Conservation (phyloP, 1,284 basidiomycete species). For the Heterobasidion annosum region DNA sequence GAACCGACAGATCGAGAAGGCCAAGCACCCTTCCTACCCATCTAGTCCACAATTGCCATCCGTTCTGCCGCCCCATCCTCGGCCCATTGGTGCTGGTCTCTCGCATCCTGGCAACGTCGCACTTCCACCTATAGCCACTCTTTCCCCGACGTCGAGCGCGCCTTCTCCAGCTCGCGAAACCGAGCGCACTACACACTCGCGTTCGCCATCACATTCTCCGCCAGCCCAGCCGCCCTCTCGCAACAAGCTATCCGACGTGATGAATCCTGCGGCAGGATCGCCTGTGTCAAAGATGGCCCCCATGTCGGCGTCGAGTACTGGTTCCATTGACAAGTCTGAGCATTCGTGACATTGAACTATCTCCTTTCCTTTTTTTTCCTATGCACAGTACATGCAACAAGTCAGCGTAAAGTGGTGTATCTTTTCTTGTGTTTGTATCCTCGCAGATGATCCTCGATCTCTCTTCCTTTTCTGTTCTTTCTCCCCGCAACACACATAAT, state of each 20-base stretch:
- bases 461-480: not conserved
- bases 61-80: constrained; percentile 59
- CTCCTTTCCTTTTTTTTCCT: not conserved
- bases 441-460: not conserved
- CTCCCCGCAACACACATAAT: not conserved
- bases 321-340: not conserved
- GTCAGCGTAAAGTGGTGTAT: not conserved
- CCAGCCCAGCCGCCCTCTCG: constrained; percentile 33
- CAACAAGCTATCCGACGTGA: constrained; percentile 42
- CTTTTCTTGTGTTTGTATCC: not conserved
- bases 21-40: constrained; percentile 35
- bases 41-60: constrained; percentile 43
- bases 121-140: constrained; percentile 57
- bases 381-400: not conserved
- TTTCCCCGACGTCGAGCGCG: constrained; percentile 47
- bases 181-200: constrained; percentile 26
- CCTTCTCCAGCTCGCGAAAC: constrained; percentile 34
- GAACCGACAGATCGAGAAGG: constrained; percentile 31
- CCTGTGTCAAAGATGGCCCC: constrained; percentile 26
- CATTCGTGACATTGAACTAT: not conserved
- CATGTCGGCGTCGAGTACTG: constrained; percentile 23
- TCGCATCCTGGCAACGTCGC: constrained; percentile 24
- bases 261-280: constrained; percentile 32
- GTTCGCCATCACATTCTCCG: constrained; percentile 21
- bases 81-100: constrained; percentile 51